Base-by-base conservation (phyloP, 805 yeast species). In the Nakazawaea laoshanensis region DNA sequence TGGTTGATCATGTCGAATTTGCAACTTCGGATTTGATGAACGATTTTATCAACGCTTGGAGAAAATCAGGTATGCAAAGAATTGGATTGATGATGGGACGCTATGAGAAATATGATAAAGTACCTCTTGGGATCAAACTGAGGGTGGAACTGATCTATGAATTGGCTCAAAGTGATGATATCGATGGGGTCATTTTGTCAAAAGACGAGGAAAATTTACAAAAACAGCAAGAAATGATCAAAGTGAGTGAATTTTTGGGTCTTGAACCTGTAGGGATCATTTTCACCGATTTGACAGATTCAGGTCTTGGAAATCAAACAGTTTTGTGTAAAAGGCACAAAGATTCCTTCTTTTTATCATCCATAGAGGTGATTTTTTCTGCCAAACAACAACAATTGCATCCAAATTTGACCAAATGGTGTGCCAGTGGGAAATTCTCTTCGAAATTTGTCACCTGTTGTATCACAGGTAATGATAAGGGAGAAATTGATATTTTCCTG, bases 1-100 rank as follows among this genome's bases (percentile, higher is more conserved):
- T 92, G 95, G 96, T 94, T 19, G 99, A 92, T 53, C 97, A 92
- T 58, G 92, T 92, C 19, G 98, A 92, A 53, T 84, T 88, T 53
- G 75, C 85, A 16, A 74, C 74, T 38, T 74, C 87, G 33, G 63
- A 65, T 9, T 68, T 87, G 17, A 72, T 92, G 34, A 85, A 92
- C 53, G 63, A 69, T 23, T 92, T 92, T 54, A 85, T 92, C 36
- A 94, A 92, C 43, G 62, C 82, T 15, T 92, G 99, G 99, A 77
- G 99, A 56, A 61, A 63, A 33, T 71, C 94, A 0, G 97, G 95
- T 3, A 61, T 72, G 14, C 99, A 92, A 58, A 70, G 98, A 47
- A 66, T 81, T 36, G 98, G 96, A 0, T 65, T 80, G 38, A 57
- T 92, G 59, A 76, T 86, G 46, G 99, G 99, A 6, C 62, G 69